phyloP scores from a whole-genome alignment of 1,139 yeast species.

The Debaryomyces psychrophilus region DNA sequence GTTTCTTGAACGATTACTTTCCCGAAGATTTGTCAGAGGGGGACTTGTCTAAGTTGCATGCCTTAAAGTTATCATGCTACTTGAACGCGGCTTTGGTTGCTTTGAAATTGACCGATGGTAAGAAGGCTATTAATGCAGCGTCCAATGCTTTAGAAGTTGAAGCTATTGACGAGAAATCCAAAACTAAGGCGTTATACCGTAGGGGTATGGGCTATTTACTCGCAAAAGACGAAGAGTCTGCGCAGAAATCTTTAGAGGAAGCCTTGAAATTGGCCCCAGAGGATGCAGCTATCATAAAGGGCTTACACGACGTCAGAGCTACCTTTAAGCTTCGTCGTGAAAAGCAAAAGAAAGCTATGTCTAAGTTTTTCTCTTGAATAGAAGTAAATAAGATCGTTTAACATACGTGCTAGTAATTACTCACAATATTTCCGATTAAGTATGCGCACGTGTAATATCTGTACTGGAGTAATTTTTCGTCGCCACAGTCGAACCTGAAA shows the following conservation, averaged over 20 bases:
- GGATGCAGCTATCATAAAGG: conserved; percentile 75
- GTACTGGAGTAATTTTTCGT: conserved; percentile 14
- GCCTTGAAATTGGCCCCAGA: conserved; percentile 70
- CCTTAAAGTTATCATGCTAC: conserved; percentile 61
- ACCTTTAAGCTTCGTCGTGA: conserved; percentile 57
- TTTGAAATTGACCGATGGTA: conserved; percentile 61
- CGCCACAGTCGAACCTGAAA: conserved; percentile 15
- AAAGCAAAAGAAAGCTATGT: conserved; percentile 80
- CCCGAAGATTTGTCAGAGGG: conserved; percentile 70
- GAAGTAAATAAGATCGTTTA: not conserved
- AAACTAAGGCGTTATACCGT: conserved; percentile 84
- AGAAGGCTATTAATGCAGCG: conserved; percentile 61
- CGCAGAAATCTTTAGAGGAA: conserved; percentile 63
- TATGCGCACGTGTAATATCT: conserved; percentile 9
- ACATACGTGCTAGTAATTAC: conserved; percentile 11
- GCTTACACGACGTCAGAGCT: conserved; percentile 62
- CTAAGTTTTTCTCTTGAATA: conserved; percentile 64
- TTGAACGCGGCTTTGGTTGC: conserved; percentile 79
- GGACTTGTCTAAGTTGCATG: conserved; percentile 50
- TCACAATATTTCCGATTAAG: not conserved
- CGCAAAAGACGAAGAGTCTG: conserved; percentile 70
- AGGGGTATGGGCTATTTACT: conserved; percentile 75
- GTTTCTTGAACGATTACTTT: conserved; percentile 69
- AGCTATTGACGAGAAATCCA: conserved; percentile 63
- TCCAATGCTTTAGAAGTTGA: conserved; percentile 67